Evolutionary conservation across 768 basidiomycete species (phyloP).

Genomic region (Kwoniella newhampshirensis): DNA sequence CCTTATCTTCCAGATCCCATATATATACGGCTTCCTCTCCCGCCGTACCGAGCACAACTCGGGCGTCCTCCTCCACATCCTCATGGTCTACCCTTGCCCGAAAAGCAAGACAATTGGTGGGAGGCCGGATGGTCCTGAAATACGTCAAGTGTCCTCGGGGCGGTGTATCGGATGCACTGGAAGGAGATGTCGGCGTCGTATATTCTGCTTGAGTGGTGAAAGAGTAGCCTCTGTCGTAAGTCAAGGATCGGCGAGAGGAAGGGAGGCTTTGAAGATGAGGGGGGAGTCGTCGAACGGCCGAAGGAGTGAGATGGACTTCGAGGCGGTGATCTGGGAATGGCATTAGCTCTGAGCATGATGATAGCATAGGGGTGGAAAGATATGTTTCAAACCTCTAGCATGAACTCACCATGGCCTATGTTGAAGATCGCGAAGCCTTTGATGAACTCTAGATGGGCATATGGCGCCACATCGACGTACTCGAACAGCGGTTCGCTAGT

Average conservation of each 20-base stretch:
- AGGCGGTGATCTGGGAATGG: conserved; percentile 16
- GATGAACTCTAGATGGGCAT: conserved; percentile 38
- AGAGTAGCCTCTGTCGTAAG: conserved; percentile 13
- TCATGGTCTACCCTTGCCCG: conserved; percentile 35
- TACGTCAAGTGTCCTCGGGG: conserved; percentile 36
- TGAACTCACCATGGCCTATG: conserved; percentile 26
- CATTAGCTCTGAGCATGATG: not conserved
- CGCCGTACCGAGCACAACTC: conserved; percentile 31
- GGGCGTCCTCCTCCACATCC: conserved; percentile 24
- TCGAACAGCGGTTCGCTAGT: conserved; percentile 22
- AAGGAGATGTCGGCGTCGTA: not conserved
- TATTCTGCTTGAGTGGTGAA: conserved; percentile 4
- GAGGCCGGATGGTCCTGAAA: conserved; percentile 29
- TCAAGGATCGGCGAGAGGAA: conserved; percentile 1
- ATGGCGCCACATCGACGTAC: conserved; percentile 15
- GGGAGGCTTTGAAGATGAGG: not conserved
- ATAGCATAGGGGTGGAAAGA: not conserved
- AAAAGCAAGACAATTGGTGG: conserved; percentile 35
- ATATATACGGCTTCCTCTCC: conserved; percentile 33
- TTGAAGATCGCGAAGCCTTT: conserved; percentile 42
- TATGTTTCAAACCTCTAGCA: not conserved
- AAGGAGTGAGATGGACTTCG: conserved; percentile 35
- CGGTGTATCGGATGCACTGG: not conserved
- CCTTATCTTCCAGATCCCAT: conserved; percentile 35
- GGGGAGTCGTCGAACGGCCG: conserved; percentile 21